Percentiles rank a stretch among this genome's conserved stretches.
Conservation (phyloP, 306 rosid species). For the Mimosa bimucronata region DNA sequence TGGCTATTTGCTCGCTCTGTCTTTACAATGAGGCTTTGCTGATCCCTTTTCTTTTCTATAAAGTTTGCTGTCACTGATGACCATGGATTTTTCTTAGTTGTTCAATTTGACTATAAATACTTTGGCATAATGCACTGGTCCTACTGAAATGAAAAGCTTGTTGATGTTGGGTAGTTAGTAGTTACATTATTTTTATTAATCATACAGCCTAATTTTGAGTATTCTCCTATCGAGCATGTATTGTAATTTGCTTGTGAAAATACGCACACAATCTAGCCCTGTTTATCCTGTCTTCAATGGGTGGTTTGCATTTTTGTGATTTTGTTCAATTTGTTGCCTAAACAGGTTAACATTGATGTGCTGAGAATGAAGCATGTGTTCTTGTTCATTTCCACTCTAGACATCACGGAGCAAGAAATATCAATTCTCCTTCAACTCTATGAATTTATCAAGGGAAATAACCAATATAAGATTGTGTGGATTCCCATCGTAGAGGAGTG, state of each 20-base stretch:
- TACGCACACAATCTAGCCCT: not conserved
- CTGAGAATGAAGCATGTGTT: slow-evolving; percentile 14
- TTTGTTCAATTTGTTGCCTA: not conserved
- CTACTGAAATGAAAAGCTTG: too few relatives aligned
- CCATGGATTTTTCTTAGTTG: not conserved
- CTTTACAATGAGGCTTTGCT: not conserved
- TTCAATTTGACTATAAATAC: not conserved
- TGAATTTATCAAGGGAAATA: slow-evolving; percentile 30
- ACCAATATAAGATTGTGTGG: slow-evolving; percentile 48
- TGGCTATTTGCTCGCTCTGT: not conserved
- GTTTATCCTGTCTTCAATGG: not conserved
- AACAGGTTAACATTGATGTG: slow-evolving; percentile 24
- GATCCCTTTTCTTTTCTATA: not conserved
- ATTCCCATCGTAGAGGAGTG: slow-evolving; percentile 44
- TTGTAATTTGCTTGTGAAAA: not conserved
- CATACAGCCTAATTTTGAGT: not conserved
- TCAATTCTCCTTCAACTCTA: slow-evolving; percentile 13
- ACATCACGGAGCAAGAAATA: slow-evolving; percentile 43
- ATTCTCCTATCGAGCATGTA: not conserved
- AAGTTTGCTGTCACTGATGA: not conserved
- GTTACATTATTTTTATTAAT: not conserved
- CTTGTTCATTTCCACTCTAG: slow-evolving; percentile 22
- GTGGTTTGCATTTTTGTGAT: not conserved
- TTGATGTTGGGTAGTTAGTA: not conserved
- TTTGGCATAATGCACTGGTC: not conserved